Evolutionary conservation across 2,329 filamentous ascomycete genomes (phyloP).

Genomic region (Alternaria ventricosa): DNA sequence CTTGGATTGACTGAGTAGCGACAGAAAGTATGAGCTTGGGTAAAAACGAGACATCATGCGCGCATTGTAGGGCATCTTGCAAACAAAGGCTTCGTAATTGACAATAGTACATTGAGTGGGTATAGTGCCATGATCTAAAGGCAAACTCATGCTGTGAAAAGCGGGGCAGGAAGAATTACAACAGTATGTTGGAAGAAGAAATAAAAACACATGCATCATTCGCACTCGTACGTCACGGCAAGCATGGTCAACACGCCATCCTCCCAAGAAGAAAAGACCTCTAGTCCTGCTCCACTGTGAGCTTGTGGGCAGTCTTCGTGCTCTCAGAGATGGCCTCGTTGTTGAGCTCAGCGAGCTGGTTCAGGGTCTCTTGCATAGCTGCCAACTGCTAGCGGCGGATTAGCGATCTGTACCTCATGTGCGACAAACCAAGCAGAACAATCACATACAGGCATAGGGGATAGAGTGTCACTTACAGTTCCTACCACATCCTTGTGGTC

Average conservation of each 20-base stretch:
- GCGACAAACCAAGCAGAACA: background rate
- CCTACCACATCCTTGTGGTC: conserved; percentile 36
- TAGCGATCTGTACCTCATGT: conserved; percentile 20
- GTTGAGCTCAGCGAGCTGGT: conserved; percentile 45
- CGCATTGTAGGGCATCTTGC: background rate
- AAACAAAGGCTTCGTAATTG: background rate
- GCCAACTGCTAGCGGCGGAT: conserved; percentile 48
- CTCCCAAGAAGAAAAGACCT: background rate
- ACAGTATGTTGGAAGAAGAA: background rate
- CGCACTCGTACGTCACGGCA: background rate
- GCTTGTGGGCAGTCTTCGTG: conserved; percentile 38
- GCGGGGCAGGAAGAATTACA: background rate
- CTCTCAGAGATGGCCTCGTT: conserved; percentile 45
- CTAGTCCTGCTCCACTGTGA: conserved; percentile 39
- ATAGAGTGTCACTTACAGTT: conserved; percentile 40
- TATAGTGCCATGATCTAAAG: conserved; percentile 13
- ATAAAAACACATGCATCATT: background rate
- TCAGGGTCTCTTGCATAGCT: conserved; percentile 46
- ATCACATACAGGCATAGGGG: background rate
- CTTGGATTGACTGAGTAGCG: background rate
- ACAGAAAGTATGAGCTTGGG: background rate
- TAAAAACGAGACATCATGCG: background rate
- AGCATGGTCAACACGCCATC: background rate
- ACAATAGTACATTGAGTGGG: conserved; percentile 6
- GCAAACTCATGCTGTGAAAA: background rate